Base-by-base conservation (phyloP, 352 stramenopile genomes). In the Thraustotheca clavata region DNA sequence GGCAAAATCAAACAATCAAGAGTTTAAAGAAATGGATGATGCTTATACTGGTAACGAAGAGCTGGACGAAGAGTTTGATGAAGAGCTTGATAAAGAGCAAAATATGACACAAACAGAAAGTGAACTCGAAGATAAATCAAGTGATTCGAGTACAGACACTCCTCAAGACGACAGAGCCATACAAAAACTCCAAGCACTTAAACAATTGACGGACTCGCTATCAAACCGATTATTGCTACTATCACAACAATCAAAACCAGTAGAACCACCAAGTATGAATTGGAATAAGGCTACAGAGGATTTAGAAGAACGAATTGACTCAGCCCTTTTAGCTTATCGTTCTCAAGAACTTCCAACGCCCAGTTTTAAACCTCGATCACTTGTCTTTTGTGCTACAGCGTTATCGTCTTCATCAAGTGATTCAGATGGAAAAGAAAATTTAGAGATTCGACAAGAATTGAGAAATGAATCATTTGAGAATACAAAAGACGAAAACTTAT, bases 161-260 rank as follows among this genome's bases (percentile, higher is more conserved):
- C n/a, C 7, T 26, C 29, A 22, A 4, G 11, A 49, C 52, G 32
- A 22, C 11, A 4, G 20, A 36, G 39, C 6, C 26, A 14, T 65
- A 24, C 26, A 33, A 20, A 65, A 65, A 35, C 38, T 65, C 35
- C 38, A 65, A 34, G 39, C 57, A 4, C 38, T 65, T 16, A 65
- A 65, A 54, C 38, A 65, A 31, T 33, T 65, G 26, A 65, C 57
- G 4, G 57, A 65, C 29, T 24, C 46, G 20, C 29, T 65, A 32
- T 35, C 57, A 20, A 52, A 52, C 43, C 43, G 43, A 2, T 24
- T 52, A 9, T 52, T 31, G 43, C 43, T 20, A 31, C 9, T 52
- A 31, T 14, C 43, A 31, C 43, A 52, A 31, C 43, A 24, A 52
- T 11, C n/a, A 7, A 2, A 18, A 24, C 24, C 43, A 24, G 24